Evolutionary conservation across 805 yeast genomes (phyloP), one percentile per base, ranked within the genome.

Genomic region (Cyberlindnera lachancei): DNA sequence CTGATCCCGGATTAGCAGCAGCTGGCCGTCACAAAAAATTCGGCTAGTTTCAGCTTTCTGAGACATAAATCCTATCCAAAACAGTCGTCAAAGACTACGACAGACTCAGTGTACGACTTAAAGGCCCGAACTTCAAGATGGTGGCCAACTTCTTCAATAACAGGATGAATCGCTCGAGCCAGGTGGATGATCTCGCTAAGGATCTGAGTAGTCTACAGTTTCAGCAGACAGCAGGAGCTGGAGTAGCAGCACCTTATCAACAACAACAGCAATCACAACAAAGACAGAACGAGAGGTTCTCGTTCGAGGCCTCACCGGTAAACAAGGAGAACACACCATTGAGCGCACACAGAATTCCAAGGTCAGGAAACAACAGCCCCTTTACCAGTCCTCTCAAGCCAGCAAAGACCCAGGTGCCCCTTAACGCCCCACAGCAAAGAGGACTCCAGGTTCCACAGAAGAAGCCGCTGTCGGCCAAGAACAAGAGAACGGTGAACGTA

Each of bases 401-500:
- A 41, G n/a, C n/a, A n/a, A n/a, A n/a, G n/a, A n/a, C n/a, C n/a
- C n/a, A n/a, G n/a, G n/a, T n/a, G n/a, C n/a, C n/a, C n/a, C n/a
- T n/a, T n/a, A n/a, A n/a, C n/a, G n/a, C n/a, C n/a, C n/a, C n/a
- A n/a, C 20, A 15, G 17, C 22, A 15, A 14, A 21, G 16, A 11
- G 23, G 20, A 9, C 17, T 20, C 15, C 33, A 11, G 32, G 10
- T 7, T 6, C 24, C 19, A 14, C 29, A 20, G 15, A 35, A 35
- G 14, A 38, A 37, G 27, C 37, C 31, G 25, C 34, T 45, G 14
- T 35, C 37, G n/a, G 35, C 38, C 4, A 85, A 85, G 50, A 85
- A 94, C 1, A 81, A 80, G 51, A 68, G 98, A 38, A 63, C 85
- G 38, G 94, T 88, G 7, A 81, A 87, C 30, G 96, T 92, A 18